Base-by-base conservation (phyloP, 2,329 filamentous ascomycete genomes). In the Penicillium sp. region DNA sequence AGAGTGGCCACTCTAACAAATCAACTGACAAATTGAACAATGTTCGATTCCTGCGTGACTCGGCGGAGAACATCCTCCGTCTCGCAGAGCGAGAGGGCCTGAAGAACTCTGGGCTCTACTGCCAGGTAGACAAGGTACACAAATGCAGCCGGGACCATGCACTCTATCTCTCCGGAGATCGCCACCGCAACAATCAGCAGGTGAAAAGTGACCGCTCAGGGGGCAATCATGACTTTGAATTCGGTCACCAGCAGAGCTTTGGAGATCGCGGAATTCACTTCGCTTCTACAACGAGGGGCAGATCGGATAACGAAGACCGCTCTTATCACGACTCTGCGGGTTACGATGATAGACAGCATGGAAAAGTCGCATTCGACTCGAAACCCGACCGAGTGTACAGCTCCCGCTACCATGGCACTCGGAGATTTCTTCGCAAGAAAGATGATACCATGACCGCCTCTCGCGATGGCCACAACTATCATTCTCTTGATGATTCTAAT, bases 1-100 rank as follows among this genome's bases (percentile, higher is more conserved):
- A 61, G 37, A 35, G 53, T 16, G 66, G 37, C 54, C 66, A 37
- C 58, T 53, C 29, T 60, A 71, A 29, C 67, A 63, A 29, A 64
- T 66, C 35, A 60, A 65, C 23, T 64, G 33, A 49, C 47, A 49
- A 50, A 21, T 50, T 37, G 6, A n/a, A 4, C 13, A 50, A 39
- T 23, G 47, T 50, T 23, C 29, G 29, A 9, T 49, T 49, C 19
- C 29, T 49, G 4, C 47, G 47, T 3, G 47, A 49, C 16, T 37
- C 47, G 2, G 21, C 47, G 10, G 47, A 49, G 13, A 49, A 49
- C 10, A 31, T 49, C 3, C 8, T 49, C 2, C 29, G 21, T 2
- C 8, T 29, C 6, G 45, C 47, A 1, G 29, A 29, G 14, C 19
- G 37, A 5, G 27, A 31, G 16, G 46, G 46, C 6, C 10, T 33